Evolutionary conservation across 2,329 filamentous ascomycete genomes (phyloP).

Genomic region (Penicillium sp.): DNA sequence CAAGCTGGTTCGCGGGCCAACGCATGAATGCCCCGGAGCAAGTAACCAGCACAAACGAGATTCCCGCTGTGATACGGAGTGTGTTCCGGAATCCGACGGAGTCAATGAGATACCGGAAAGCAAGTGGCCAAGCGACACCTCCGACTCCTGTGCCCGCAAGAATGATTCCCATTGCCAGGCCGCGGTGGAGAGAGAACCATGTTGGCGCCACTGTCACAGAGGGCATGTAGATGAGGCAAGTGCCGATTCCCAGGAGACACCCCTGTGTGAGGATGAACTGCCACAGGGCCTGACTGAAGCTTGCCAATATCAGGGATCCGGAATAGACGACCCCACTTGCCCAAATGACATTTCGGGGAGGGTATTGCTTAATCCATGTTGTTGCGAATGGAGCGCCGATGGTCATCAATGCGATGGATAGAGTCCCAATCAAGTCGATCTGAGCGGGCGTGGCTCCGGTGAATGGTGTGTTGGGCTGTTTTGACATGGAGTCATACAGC

Average conservation of each 20-base stretch:
- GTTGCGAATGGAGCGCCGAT: conserved; percentile 38
- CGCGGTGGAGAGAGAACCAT: conserved; percentile 39
- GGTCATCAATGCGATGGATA: conserved; percentile 39
- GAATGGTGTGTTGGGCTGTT: conserved; percentile 34
- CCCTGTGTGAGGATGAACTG: conserved; percentile 39
- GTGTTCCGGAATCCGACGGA: conserved; percentile 41
- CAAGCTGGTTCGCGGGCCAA: conserved; percentile 28
- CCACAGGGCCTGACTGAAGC: conserved; percentile 36
- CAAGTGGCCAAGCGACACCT: conserved; percentile 40
- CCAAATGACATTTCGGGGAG: conserved; percentile 31
- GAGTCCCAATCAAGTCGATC: conserved; percentile 44
- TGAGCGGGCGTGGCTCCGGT: conserved; percentile 36
- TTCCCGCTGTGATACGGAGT: conserved; percentile 35
- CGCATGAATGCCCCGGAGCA: conserved; percentile 25
- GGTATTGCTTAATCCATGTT: conserved; percentile 38
- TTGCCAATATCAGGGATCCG: conserved; percentile 32
- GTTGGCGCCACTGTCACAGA: conserved; percentile 41
- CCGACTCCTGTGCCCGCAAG: conserved; percentile 42
- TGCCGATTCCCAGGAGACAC: conserved; percentile 39
- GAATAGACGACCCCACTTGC: conserved; percentile 33
- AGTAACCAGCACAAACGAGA: conserved; percentile 34
- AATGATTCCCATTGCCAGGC: conserved; percentile 43
- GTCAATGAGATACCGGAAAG: conserved; percentile 31
- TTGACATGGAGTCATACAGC: conserved; percentile 38
- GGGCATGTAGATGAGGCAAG: conserved; percentile 41